Percentiles rank a stretch among this genome's conserved stretches.
phyloP scores from a whole-genome alignment of 192 early-diverging fungal species.

The Nowakowskiella sp. region DNA sequence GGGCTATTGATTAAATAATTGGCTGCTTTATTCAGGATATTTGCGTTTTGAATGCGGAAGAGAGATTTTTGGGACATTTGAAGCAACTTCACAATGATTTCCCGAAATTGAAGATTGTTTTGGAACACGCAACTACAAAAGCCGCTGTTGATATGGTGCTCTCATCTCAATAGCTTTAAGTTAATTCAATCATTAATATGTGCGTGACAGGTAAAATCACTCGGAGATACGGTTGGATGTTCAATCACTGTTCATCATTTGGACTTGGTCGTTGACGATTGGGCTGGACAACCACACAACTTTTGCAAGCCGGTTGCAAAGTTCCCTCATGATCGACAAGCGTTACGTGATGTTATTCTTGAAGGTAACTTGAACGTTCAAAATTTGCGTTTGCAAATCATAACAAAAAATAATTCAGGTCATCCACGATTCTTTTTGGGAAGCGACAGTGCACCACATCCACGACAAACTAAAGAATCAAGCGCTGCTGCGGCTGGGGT shows the following conservation, averaged over 20 bases:
- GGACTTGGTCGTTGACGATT: constrained; percentile 86
- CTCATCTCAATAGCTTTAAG: not conserved
- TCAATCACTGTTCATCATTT: constrained; percentile 95
- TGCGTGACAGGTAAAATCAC: constrained; percentile 58
- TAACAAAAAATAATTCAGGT: constrained; percentile 37
- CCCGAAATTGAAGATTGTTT: constrained; percentile 87
- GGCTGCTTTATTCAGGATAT: constrained; percentile 46
- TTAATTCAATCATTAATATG: not conserved
- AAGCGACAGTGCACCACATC: constrained; percentile 94
- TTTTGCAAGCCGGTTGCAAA: constrained; percentile 99
- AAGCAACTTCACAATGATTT: constrained; percentile 79
- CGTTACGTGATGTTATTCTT: constrained; percentile 70
- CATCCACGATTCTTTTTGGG: constrained; percentile 97
- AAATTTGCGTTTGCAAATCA: not conserved
- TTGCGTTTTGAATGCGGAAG: constrained; percentile 95
- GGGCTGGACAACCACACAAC: constrained; percentile 93
- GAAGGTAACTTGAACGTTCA: constrained; percentile 41
- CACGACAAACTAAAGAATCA: constrained; percentile 76
- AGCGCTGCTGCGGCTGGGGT: constrained; percentile 80
- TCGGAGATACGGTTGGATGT: constrained; percentile 87
- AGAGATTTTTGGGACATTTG: constrained; percentile 79
- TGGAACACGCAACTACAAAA: constrained; percentile 93
- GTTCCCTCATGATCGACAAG: constrained; percentile 81
- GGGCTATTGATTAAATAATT: not conserved
- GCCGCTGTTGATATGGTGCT: constrained; percentile 80